A percentile compares a stretch with the other conserved stretches of the same genome.
These are phyloP conservation scores for Hibiscus syriacus DNA, from an alignment of 345 rosid genomes.

Conservation along the genomic window DNA sequence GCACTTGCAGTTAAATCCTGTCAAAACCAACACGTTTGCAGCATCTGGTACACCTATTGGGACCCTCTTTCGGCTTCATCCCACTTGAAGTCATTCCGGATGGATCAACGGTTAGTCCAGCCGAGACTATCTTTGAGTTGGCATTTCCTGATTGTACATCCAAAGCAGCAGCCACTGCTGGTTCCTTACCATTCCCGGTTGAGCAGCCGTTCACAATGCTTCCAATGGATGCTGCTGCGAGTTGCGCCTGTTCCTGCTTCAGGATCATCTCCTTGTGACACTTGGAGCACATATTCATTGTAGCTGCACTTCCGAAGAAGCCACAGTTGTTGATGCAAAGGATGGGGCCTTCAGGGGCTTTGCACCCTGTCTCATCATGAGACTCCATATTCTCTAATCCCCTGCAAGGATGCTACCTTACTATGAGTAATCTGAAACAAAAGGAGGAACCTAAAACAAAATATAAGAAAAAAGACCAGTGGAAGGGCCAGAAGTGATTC, in stretches of 20 bases:
- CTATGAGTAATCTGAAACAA: not conserved
- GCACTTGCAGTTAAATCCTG: constrained; percentile 61
- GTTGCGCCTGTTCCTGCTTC: constrained; percentile 74
- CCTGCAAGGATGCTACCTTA: constrained; percentile 14
- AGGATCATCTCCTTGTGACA: constrained; percentile 72
- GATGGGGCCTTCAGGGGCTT: constrained; percentile 74
- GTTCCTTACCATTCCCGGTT: constrained; percentile 29
- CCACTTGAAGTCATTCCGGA: constrained; percentile 22
- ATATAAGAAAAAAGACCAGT: no score
- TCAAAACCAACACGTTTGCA: constrained; percentile 52
- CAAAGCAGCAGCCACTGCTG: constrained; percentile 30
- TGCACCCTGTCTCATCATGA: constrained; percentile 91
- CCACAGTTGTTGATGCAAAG: constrained; percentile 84
- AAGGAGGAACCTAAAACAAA: not conserved
- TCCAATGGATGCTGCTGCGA: constrained; percentile 66
- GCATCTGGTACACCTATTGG: constrained; percentile 50
- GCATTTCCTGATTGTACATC: constrained; percentile 31
- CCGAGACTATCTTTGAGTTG: constrained; percentile 29
- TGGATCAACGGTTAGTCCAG: constrained; percentile 26
- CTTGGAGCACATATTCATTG: constrained; percentile 96
- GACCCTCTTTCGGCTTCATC: constrained; percentile 65
- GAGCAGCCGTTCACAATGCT: constrained; percentile 46
- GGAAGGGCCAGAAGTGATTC: not conserved
- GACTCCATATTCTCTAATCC: constrained; percentile 34
- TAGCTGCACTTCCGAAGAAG: constrained; percentile 90